phyloP scores from a whole-genome alignment of 768 basidiomycete genomes.

The Collybia nuda region DNA sequence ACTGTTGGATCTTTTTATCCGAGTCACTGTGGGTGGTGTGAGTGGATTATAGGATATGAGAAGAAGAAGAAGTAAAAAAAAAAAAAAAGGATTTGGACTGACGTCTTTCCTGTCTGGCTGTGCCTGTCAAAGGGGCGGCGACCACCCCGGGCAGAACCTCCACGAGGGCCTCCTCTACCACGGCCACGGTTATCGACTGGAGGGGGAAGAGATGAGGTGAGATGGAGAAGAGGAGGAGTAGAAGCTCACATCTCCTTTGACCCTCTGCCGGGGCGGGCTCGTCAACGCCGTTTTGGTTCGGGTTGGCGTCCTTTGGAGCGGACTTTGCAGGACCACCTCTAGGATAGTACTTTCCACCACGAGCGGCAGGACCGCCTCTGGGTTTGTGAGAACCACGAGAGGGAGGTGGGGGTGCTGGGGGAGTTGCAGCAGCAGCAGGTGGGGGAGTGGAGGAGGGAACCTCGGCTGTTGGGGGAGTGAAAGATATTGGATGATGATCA shows the following conservation, averaged over 20 bases:
- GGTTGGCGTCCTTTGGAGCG: constrained; percentile 33
- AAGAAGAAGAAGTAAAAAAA: constrained; percentile 3
- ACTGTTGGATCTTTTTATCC: constrained; percentile 91
- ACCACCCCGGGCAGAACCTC: constrained; percentile 52
- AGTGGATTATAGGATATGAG: background rate
- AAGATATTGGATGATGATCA: constrained; percentile 13
- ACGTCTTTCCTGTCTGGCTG: constrained; percentile 84
- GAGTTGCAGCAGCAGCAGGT: constrained; percentile 22
- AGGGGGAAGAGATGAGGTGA: constrained; percentile 23
- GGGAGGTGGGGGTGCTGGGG: constrained; percentile 40
- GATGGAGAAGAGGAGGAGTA: background rate
- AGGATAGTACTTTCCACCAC: constrained; percentile 68
- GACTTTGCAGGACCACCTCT: constrained; percentile 52
- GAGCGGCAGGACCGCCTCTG: constrained; percentile 58
- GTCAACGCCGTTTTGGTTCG: constrained; percentile 41
- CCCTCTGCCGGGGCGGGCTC: constrained; percentile 27
- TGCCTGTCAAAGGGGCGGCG: constrained; percentile 86
- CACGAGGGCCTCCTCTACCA: constrained; percentile 42
- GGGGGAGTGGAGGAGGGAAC: constrained; percentile 42
- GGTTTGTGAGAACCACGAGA: constrained; percentile 43
- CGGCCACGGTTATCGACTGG: constrained; percentile 52
- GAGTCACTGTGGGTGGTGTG: constrained; percentile 62
- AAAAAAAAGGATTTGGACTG: no score
- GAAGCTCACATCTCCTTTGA: constrained; percentile 39
- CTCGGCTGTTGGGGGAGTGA: constrained; percentile 35